phyloP scores from a whole-genome alignment of 306 rosid species.

The Vicia sativa region DNA sequence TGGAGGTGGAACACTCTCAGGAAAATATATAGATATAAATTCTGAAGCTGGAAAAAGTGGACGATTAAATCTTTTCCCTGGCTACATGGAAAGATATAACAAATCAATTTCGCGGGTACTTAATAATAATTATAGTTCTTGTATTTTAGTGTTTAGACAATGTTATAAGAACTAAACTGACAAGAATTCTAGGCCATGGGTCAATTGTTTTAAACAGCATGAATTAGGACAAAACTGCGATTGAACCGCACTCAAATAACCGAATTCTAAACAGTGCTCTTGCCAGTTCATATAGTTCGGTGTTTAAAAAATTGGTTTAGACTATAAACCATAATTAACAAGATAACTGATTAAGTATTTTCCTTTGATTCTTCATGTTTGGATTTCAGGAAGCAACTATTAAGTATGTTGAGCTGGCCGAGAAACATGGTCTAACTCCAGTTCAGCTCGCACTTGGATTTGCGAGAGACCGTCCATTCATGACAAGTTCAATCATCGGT shows the following conservation, averaged over 20 bases:
- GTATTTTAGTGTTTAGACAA: slow-evolving; percentile 6
- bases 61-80: slow-evolving; percentile 82
- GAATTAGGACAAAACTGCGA: background rate
- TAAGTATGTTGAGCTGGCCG: slow-evolving; percentile 64
- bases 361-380: background rate
- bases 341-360: slow-evolving; percentile 15
- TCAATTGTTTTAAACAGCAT: background rate
- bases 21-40: slow-evolving; percentile 72
- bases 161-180: background rate
- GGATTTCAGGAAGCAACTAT: slow-evolving; percentile 74
- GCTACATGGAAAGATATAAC: slow-evolving; percentile 90
- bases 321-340: slow-evolving; percentile 7
- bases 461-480: slow-evolving; percentile 80
- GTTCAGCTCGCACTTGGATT: slow-evolving; percentile 89
- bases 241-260: background rate
- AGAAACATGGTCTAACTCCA: slow-evolving; percentile 70
- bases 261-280: background rate
- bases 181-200: background rate
- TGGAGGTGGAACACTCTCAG: slow-evolving; percentile 72
- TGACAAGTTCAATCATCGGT: slow-evolving; percentile 87
- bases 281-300: background rate
- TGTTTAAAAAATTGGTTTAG: background rate
- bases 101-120: slow-evolving; percentile 72
- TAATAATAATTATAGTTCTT: slow-evolving; percentile 1
- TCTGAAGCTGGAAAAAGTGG: slow-evolving; percentile 68